Conservation (phyloP, 352 stramenopile genomes). For the Aphanomyces stellatus region DNA sequence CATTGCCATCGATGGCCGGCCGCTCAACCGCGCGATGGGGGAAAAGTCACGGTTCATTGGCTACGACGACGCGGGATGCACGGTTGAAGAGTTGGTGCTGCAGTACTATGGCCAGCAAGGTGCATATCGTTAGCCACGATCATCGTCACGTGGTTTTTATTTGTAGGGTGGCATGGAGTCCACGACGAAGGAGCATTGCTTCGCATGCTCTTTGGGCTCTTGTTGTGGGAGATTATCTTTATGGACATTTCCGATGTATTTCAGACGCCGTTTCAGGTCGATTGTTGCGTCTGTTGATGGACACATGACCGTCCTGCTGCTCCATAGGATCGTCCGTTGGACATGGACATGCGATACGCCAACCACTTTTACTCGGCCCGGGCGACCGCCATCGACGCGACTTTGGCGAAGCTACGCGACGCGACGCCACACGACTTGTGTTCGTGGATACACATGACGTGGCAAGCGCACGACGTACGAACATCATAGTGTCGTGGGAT, state of each 20-base stretch:
- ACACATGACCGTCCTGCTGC: no score
- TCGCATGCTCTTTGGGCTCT: conserved; percentile 66
- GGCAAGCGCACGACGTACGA: neutral
- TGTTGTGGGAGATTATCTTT: conserved; percentile 87
- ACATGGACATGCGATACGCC: conserved; percentile 5
- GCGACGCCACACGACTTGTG: neutral
- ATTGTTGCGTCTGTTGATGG: no score
- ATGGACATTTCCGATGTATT: conserved; percentile 69
- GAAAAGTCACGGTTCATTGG: conserved; percentile 82
- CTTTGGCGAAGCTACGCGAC: neutral
- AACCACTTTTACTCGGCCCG: conserved; percentile 5
- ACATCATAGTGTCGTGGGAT: neutral
- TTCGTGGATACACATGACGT: neutral
- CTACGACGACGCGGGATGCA: conserved; percentile 78
- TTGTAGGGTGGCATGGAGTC: conserved; percentile 72
- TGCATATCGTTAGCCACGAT: conserved; percentile 28
- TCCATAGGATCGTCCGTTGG: conserved; percentile 1
- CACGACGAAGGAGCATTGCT: conserved; percentile 75
- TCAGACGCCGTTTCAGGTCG: conserved; percentile 73
- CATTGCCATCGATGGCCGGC: conserved; percentile 51
- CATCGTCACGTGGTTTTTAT: neutral
- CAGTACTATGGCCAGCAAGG: conserved; percentile 40
- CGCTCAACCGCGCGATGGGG: conserved; percentile 61
- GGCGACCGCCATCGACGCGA: neutral
- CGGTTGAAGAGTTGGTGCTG: conserved; percentile 76